phyloP scores from a whole-genome alignment of 768 basidiomycete species.

The Boletus fagicola region DNA sequence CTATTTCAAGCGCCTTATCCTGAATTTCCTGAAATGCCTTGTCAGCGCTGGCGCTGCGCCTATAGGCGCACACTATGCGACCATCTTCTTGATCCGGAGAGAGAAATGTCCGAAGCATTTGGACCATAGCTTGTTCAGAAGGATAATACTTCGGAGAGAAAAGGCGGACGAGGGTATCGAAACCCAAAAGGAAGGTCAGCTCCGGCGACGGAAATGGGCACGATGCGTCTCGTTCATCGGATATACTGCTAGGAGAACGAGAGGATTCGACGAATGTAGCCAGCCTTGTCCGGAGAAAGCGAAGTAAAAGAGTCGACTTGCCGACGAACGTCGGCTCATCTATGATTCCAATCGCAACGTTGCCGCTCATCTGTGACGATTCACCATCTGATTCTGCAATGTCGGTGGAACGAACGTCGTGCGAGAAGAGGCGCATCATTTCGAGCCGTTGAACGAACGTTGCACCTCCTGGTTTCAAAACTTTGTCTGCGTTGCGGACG shows the following conservation, averaged over 20 bases:
- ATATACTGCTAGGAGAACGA: background rate
- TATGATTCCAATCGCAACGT: constrained; percentile 77
- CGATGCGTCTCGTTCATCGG: constrained; percentile 9
- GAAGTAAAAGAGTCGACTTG: constrained; percentile 63
- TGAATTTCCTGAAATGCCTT: constrained; percentile 30
- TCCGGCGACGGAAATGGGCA: constrained; percentile 31
- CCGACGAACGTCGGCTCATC: constrained; percentile 88
- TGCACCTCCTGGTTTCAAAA: constrained; percentile 66
- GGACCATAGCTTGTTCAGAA: constrained; percentile 50
- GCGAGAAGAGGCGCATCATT: constrained; percentile 78
- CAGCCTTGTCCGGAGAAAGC: constrained; percentile 42
- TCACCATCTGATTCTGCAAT: background rate
- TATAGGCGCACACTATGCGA: constrained; percentile 63
- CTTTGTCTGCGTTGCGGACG: constrained; percentile 85
- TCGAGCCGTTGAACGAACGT: constrained; percentile 75
- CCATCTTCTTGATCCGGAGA: constrained; percentile 54
- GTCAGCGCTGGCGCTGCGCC: constrained; percentile 32
- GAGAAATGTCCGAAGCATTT: constrained; percentile 58
- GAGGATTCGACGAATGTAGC: constrained; percentile 5
- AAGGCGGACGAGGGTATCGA: constrained; percentile 82
- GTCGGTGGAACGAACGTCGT: constrained; percentile 35
- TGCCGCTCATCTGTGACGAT: constrained; percentile 24
- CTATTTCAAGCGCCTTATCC: constrained; percentile 32
- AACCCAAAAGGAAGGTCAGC: constrained; percentile 74
- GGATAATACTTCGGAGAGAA: constrained; percentile 75